A percentile compares a stretch with the other conserved stretches of the same genome.
Conservation (phyloP, 1,139 yeast genomes). For the Debaryomycetaceae sp. region DNA sequence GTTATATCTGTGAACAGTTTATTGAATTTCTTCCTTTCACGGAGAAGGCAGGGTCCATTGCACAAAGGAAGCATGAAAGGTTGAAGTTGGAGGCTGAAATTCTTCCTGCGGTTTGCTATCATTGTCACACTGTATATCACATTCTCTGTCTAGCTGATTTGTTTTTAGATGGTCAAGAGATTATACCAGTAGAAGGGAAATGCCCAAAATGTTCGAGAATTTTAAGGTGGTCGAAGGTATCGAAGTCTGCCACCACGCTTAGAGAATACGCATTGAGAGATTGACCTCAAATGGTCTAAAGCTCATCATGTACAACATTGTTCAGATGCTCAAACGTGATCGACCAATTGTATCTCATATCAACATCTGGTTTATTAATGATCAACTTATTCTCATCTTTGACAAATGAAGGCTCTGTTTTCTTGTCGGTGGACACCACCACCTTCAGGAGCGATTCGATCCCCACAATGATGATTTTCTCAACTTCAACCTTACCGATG, state of each 20-base stretch:
- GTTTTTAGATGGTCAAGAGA: conserved; percentile 1
- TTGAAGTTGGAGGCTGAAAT: not conserved
- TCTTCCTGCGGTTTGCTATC: conserved; percentile 32
- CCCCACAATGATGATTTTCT: conserved; percentile 58
- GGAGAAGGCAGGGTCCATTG: too few species aligned
- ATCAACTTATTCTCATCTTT: conserved; percentile 18
- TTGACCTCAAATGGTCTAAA: conserved; percentile 9
- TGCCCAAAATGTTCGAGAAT: conserved; percentile 38
- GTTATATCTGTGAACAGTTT: conserved; percentile 23
- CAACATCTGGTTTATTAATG: conserved; percentile 55
- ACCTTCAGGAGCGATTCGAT: conserved; percentile 16
- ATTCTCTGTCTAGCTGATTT: conserved; percentile 39
- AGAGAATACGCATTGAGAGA: conserved; percentile 16
- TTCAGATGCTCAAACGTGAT: conserved; percentile 16
- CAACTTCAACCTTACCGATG: conserved; percentile 40
- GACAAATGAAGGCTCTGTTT: conserved; percentile 27
- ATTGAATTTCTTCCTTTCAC: not conserved
- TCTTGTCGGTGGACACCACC: conserved; percentile 30
- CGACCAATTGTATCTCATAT: conserved; percentile 49
- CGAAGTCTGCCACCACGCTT: conserved; percentile 30
- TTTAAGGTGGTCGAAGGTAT: conserved; percentile 40
- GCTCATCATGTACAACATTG: conserved; percentile 25
- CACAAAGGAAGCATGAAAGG: too few species aligned
- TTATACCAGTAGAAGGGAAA: conserved; percentile 37
- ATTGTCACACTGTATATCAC: conserved; percentile 39